phyloP scores from a whole-genome alignment of 225 moss, liverwort and hornwort genomes.

The Lunularia cruciata region DNA sequence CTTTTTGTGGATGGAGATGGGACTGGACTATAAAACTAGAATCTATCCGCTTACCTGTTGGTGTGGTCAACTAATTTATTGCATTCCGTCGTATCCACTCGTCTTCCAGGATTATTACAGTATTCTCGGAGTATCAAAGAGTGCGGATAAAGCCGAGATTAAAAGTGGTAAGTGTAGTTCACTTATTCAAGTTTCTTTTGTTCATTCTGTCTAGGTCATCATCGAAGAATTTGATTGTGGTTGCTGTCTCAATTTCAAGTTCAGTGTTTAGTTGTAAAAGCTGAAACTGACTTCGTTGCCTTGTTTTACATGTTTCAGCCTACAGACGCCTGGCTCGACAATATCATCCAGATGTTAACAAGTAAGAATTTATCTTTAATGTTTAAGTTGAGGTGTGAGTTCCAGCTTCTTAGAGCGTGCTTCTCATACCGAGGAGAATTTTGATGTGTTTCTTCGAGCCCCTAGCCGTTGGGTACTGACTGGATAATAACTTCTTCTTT shows the following conservation, averaged over 20 bases:
- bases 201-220: background rate
- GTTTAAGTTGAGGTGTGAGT: background rate
- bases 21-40: too few relatives aligned
- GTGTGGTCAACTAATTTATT: too few relatives aligned
- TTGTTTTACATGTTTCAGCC: slow-evolving; percentile 48
- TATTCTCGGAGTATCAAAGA: slow-evolving; percentile 79
- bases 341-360: slow-evolving; percentile 98
- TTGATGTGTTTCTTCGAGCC: too few relatives aligned
- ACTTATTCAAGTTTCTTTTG: background rate
- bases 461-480: too few relatives aligned
- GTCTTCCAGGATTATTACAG: slow-evolving; percentile 71
- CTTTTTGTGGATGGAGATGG: too few relatives aligned
- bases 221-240: background rate
- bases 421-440: background rate
- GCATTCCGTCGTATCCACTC: too few relatives aligned
- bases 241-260: background rate
- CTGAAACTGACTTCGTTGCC: background rate
- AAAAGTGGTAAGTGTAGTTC: slow-evolving; percentile 49
- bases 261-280: background rate
- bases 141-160: slow-evolving; percentile 55
- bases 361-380: slow-evolving; percentile 59
- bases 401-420: background rate
- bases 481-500: background rate
- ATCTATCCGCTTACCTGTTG: too few relatives aligned
- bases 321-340: slow-evolving; percentile 92